These are phyloP conservation scores for Dissophora ornata DNA, from an alignment of 192 early-diverging fungal species.

Conservation along the genomic window DNA sequence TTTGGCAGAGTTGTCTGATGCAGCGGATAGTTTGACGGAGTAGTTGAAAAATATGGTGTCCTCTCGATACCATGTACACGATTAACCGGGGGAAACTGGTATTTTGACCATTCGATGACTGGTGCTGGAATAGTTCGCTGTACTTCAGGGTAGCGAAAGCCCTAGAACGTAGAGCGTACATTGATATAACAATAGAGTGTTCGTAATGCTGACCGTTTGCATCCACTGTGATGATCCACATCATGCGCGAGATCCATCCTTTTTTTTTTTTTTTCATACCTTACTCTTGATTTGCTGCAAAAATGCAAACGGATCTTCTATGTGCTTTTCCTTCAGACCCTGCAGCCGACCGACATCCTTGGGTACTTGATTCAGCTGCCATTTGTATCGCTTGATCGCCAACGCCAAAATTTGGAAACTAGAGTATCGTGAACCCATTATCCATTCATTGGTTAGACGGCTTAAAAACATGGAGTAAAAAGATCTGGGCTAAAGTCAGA, in stretches of 20 bases:
- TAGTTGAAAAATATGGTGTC: not conserved
- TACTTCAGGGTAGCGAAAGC: constrained; percentile 43
- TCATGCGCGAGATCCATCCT: not conserved
- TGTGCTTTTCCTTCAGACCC: constrained; percentile 55
- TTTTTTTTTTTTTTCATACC: constrained; percentile 28
- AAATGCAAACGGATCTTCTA: constrained; percentile 59
- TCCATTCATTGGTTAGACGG: no score
- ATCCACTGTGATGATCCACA: no score
- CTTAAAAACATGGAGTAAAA: no score
- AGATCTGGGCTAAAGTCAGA: no score
- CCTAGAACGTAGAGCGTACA: no score
- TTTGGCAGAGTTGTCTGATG: no score
- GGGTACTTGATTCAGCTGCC: constrained; percentile 58
- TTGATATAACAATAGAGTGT: no score
- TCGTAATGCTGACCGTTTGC: not conserved
- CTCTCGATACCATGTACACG: constrained; percentile 5
- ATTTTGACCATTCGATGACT: constrained; percentile 43
- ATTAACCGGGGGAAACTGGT: constrained; percentile 46
- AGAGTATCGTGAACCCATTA: no score
- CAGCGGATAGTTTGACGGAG: constrained; percentile 7
- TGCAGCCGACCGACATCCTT: constrained; percentile 55
- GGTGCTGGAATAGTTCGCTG: constrained; percentile 42
- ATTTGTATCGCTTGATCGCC: constrained; percentile 51
- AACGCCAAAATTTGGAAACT: constrained; percentile 33
- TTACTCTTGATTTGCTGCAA: constrained; percentile 52